Base-by-base conservation (phyloP, 495 filamentous ascomycete genomes). In the Penicillium mononematosum region DNA sequence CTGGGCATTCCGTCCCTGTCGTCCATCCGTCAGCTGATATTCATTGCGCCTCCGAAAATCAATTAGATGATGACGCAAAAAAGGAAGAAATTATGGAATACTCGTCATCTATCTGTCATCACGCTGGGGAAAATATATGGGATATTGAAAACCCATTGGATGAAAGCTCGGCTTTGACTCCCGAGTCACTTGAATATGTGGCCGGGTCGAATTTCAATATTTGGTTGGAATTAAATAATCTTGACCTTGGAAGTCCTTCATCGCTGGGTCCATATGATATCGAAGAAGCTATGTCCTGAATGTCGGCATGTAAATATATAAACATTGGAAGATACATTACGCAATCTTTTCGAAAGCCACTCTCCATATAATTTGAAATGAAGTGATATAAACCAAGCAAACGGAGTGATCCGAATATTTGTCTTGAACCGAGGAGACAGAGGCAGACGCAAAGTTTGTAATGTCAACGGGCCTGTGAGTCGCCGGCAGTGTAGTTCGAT, bases 131-230 rank as follows among this genome's bases (percentile, higher is more conserved):
- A 6, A n/a, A n/a, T 16, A n/a, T n/a, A n/a, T 38, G 34, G 34
- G 27, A 47, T 10, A 19, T 10, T 2, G 27, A 12, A 1, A 31
- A 5, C 1, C 17, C 45, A 2, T 4, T 47, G 25, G n/a, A 47
- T 11, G 27, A 31, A 31, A 31, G 45, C 31, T 9, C 10, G 27
- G 3, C 27, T 25, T 19, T 47, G 25, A 47, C 45, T 27, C 45
- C 45, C 1, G 16, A 31, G 27, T 19, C 25, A 1, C 25, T 47
- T 5, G 27, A 47, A 27, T 47, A 31, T 1, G 27, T 47, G 3
- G 8, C 45, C 8, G 45, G 6, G 4, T 47, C 45, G 7, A 47
- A 47, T 31, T 47, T 17, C n/a, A 47, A 47, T 47, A n/a, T 47
- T 6, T 47, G 14, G 16, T 27, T 47, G 45, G 27, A 31, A n/a